Conservation (phyloP, 73 alveolate species). For the Tetrahymena elliotti region DNA sequence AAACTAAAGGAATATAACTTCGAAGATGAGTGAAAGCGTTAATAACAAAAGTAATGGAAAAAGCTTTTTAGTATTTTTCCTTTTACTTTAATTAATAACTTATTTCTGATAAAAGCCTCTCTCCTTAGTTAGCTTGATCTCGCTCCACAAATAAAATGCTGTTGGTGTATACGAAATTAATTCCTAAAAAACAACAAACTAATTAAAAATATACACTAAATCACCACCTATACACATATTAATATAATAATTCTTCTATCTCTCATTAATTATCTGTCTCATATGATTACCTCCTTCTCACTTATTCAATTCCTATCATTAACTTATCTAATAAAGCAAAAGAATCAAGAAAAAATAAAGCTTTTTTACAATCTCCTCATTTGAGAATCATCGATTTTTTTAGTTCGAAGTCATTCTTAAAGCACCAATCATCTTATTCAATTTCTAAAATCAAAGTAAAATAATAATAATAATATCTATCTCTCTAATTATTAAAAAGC, state of each 20-base stretch:
- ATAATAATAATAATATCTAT: no score
- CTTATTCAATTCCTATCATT: not conserved
- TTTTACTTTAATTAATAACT: not conserved
- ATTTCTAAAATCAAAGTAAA: no score
- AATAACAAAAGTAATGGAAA: not conserved
- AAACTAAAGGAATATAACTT: not conserved
- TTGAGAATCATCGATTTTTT: no score
- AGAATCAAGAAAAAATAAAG: no score
- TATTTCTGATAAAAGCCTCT: not conserved
- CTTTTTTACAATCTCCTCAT: no score
- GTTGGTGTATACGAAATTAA: not conserved
- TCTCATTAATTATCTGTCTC: not conserved
- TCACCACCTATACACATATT: not conserved
- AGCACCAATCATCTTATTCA: no score
- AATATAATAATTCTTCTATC: not conserved
- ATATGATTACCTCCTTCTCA: not conserved
- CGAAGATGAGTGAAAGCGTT: not conserved
- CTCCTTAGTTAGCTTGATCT: no score
- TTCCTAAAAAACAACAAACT: no score
- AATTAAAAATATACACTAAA: not conserved
- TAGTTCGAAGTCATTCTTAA: no score
- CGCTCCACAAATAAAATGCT: not conserved
- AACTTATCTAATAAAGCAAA: no score
- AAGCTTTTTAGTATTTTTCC: not conserved
- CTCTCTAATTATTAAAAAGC: no score